phyloP scores from a whole-genome alignment of 1,139 yeast species.

The Geotrichum bryndzae region DNA sequence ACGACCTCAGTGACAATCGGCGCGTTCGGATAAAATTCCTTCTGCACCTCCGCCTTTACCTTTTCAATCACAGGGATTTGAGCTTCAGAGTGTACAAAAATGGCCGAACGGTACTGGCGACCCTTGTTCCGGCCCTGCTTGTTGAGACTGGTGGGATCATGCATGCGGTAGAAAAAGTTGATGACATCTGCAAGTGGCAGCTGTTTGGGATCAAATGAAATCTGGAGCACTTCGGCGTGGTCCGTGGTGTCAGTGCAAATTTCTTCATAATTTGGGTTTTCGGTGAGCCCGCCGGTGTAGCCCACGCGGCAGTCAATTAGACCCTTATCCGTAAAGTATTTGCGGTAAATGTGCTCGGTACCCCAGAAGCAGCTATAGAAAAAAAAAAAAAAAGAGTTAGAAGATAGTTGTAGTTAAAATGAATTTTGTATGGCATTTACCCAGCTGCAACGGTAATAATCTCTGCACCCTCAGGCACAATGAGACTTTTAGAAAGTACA shows the following conservation, averaged over 20 bases:
- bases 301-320: conserved; percentile 78
- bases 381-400: neutral
- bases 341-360: conserved; percentile 69
- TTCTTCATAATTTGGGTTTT: conserved; percentile 60
- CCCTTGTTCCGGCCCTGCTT: conserved; percentile 81
- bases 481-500: neutral
- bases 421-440: neutral
- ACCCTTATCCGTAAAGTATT: conserved; percentile 57
- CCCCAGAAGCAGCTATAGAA: neutral
- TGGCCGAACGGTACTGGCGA: conserved; percentile 75
- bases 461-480: neutral
- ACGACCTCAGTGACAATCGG: conserved; percentile 61
- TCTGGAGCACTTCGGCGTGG: conserved; percentile 67
- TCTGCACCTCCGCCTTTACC: conserved; percentile 44
- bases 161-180: conserved; percentile 84
- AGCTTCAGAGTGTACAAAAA: conserved; percentile 54
- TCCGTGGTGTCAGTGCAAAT: conserved; percentile 72
- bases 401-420: neutral
- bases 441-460: neutral
- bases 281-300: conserved; percentile 68
- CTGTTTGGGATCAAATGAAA: conserved; percentile 67
- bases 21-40: conserved; percentile 48
- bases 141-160: conserved; percentile 62
- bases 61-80: conserved; percentile 42
- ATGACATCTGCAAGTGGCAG: conserved; percentile 57